Evolutionary conservation across 2,329 filamentous ascomycete genomes (phyloP).

Genomic region (Hymenotorrendiella dingleyae): DNA sequence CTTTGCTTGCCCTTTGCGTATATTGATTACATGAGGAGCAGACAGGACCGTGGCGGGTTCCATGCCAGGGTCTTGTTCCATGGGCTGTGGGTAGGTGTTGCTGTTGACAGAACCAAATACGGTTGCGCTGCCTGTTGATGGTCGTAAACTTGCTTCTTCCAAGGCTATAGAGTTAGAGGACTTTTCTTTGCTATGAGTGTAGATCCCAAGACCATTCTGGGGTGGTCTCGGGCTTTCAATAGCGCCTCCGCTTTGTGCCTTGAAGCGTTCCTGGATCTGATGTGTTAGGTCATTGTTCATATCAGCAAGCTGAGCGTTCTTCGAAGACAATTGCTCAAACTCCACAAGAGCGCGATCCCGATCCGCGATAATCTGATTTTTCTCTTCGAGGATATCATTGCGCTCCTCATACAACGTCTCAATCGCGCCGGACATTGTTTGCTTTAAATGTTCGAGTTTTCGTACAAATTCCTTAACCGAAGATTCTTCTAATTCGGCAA

Average conservation of each 20-base stretch:
- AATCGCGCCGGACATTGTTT: conserved; percentile 50
- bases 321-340: conserved; percentile 88
- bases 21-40: conserved; percentile 87
- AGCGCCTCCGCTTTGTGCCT: conserved; percentile 58
- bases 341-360: conserved; percentile 92
- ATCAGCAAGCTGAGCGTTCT: conserved; percentile 89
- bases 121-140: conserved; percentile 36
- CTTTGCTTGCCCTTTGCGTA: conserved; percentile 82
- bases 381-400: conserved; percentile 78
- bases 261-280: conserved; percentile 89
- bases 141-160: conserved; percentile 34
- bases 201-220: conserved; percentile 59
- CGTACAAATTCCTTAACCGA: conserved; percentile 89
- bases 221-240: conserved; percentile 36
- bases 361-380: conserved; percentile 72
- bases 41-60: conserved; percentile 29
- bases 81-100: conserved; percentile 27
- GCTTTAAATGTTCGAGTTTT: conserved; percentile 57
- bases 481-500: conserved; percentile 77
- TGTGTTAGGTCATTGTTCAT: conserved; percentile 95
- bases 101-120: conserved; percentile 21
- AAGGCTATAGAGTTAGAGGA: conserved; percentile 30
- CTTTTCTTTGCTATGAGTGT: conserved; percentile 45
- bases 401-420: conserved; percentile 63
- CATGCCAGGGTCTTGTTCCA: conserved; percentile 30